A percentile compares a stretch with the other conserved stretches of the same genome.
Evolutionary conservation across 163 green algal species (phyloP).

Genomic region (Volvox carteri): DNA sequence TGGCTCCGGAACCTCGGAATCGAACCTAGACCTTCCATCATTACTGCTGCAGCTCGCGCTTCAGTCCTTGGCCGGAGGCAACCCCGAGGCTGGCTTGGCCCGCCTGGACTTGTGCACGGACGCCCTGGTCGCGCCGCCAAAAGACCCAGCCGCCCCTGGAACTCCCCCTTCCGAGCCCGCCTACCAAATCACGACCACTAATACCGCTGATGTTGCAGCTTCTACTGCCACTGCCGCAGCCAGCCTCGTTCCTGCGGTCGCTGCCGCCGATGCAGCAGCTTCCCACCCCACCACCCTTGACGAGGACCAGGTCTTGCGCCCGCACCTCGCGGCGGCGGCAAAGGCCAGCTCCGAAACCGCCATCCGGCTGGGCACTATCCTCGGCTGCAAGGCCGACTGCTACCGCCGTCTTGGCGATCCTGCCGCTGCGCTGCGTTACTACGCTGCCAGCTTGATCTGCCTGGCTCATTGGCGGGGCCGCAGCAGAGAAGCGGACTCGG

Average conservation of each 20-base stretch:
- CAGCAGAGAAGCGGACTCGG: slow-evolving; percentile 30
- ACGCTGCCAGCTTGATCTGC: neutral
- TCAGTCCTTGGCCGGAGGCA: slow-evolving; percentile 64
- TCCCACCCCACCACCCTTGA: too few species aligned
- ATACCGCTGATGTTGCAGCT: too few species aligned
- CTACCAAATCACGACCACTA: too few species aligned
- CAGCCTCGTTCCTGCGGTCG: too few species aligned
- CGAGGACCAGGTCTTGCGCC: neutral
- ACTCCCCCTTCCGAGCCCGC: too few species aligned
- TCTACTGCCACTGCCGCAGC: too few species aligned
- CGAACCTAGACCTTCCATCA: slow-evolving; percentile 23
- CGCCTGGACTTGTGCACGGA: slow-evolving; percentile 57
- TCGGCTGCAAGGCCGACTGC: slow-evolving; percentile 45
- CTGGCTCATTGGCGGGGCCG: slow-evolving; percentile 11
- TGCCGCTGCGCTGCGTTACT: neutral
- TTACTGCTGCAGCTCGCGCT: slow-evolving; percentile 64
- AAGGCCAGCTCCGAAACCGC: slow-evolving; percentile 13
- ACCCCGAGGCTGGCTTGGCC: slow-evolving; percentile 56
- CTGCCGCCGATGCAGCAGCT: too few species aligned
- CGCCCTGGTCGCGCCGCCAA: neutral
- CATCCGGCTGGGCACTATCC: slow-evolving; percentile 30
- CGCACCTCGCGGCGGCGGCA: slow-evolving; percentile 10
- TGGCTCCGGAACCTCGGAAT: neutral
- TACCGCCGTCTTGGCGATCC: slow-evolving; percentile 30
- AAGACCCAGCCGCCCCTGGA: neutral